A percentile compares a stretch with the other conserved stretches of the same genome.
Evolutionary conservation across 2,329 filamentous ascomycete species (phyloP).

Genomic region (Aurifilum marmelostoma): DNA sequence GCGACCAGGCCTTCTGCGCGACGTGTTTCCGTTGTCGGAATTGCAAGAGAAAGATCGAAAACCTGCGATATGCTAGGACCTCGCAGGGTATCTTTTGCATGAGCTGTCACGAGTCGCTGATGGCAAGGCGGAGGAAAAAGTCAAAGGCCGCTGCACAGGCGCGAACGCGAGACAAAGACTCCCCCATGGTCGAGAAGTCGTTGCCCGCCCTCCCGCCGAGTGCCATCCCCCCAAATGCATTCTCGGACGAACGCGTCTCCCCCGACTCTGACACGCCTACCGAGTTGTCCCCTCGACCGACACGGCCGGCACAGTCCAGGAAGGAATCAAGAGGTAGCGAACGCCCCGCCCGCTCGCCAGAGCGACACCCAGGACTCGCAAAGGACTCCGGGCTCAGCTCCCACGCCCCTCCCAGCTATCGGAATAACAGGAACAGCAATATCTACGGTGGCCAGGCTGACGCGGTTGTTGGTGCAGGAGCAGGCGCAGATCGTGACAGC

Average conservation of each 20-base stretch:
- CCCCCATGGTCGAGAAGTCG: conserved; percentile 82
- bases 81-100: conserved; percentile 99
- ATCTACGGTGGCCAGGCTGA: conserved; percentile 51
- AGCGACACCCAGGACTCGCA: conserved; percentile 48
- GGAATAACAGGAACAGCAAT: conserved; percentile 75
- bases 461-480: conserved; percentile 42
- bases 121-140: conserved; percentile 89
- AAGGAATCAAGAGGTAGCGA: conserved; percentile 59
- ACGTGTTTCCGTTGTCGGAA: conserved; percentile 97
- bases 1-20: conserved; percentile 96
- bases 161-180: conserved; percentile 67
- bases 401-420: conserved; percentile 75
- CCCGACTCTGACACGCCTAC: conserved; percentile 68
- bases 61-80: conserved; percentile 93
- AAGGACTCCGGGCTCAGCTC: conserved; percentile 67
- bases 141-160: conserved; percentile 68
- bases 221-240: conserved; percentile 65
- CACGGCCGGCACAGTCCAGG: conserved; percentile 51
- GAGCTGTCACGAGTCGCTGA: conserved; percentile 95
- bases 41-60: conserved; percentile 98
- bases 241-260: conserved; percentile 62
- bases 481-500: conserved; percentile 45
- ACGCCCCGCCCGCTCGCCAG: conserved; percentile 57
- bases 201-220: conserved; percentile 86
- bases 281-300: conserved; percentile 67